Evolutionary conservation across 2,329 filamentous ascomycete species (phyloP).

Genomic region (Neoascochyta sp.): DNA sequence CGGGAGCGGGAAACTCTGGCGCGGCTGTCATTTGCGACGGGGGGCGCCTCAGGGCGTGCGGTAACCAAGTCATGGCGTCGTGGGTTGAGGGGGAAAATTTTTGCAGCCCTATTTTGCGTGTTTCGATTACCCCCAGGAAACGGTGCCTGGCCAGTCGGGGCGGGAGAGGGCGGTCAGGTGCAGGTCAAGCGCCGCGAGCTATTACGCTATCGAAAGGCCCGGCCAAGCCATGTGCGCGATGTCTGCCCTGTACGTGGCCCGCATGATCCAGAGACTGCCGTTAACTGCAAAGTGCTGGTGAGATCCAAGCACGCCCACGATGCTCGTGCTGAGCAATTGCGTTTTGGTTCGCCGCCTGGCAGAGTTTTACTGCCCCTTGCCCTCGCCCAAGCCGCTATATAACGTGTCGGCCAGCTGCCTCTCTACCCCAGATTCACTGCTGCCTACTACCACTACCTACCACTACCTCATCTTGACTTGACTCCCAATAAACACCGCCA

Average conservation of each 20-base stretch:
- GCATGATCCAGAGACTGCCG: constrained; percentile 39
- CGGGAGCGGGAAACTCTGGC: constrained; percentile 17
- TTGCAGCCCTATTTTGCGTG: constrained; percentile 18
- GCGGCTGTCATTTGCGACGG: constrained; percentile 19
- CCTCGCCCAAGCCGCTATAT: constrained; percentile 5
- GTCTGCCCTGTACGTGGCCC: constrained; percentile 21
- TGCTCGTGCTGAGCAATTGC: constrained; percentile 23
- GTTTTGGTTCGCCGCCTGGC: constrained; percentile 25
- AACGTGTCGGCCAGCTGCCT: too few species aligned
- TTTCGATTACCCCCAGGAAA: constrained; percentile 30
- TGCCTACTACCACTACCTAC: constrained; percentile 4
- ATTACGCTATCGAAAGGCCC: constrained; percentile 29
- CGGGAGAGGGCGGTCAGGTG: constrained; percentile 20
- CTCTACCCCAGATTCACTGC: too few species aligned
- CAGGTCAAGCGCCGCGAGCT: constrained; percentile 14
- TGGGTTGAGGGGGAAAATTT: constrained; percentile 16
- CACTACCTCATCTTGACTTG: constrained; percentile 10
- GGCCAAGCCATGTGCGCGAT: constrained; percentile 19
- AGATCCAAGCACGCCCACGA: constrained; percentile 15
- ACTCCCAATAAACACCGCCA: constrained; percentile 8
- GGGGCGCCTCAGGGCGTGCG: constrained; percentile 11
- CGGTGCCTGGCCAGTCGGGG: constrained; percentile 11
- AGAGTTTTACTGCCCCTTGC: constrained; percentile 23
- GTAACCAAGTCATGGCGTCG: constrained; percentile 18
- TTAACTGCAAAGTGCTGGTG: constrained; percentile 43